Evolutionary conservation across 2,329 filamentous ascomycete species (phyloP), one percentile per base, ranked within the genome.

Genomic region (Hypomyces perniciosus): DNA sequence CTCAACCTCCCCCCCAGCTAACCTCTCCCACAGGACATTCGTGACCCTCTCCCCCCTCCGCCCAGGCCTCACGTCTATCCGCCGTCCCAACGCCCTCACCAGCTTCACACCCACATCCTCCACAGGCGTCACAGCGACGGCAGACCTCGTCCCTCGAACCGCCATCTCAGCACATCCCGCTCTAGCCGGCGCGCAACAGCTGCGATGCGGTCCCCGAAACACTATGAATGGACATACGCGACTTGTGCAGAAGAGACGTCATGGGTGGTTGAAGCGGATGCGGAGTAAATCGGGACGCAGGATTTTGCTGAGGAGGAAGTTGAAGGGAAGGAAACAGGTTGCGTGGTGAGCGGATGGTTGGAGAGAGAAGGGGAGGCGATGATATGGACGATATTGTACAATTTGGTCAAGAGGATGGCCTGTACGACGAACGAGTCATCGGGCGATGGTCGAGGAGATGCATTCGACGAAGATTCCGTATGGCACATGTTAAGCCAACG

Each of bases 131-230:
- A 47, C 52, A 27, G 55, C 54, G 29, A 57, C 64, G 12, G 62
- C 67, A 29, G 78, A 81, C 55, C 53, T 80, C 20, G 70, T 81
- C 8, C 68, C 74, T 27, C 63, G 62, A 48, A 59, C 67, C 9
- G 63, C 75, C 53, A 72, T 83, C 56, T 75, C 78, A 9, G 62
- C 74, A 29, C 74, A 81, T 63, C 79, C 79, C 30, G 74, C 76
- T 7, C 65, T 82, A n/a, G 65, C 62, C 5, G 72, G 67, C 4
- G 72, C 67, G 44, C 64, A 66, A 63, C 79, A 81, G 67, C 68
- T 82, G 56, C 77, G 80, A 50, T 83, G 75, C 68, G 80, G 78
- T 1, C 80, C 79, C 44, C 74, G 79, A 53, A 74, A 79, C 61
- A 83, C 77, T 31, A 76, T 82, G 77, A 74, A 77, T 50, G 67